These are phyloP conservation scores for Asclepias syriaca DNA, from an alignment of 257 asterid species.

Conservation along the genomic window DNA sequence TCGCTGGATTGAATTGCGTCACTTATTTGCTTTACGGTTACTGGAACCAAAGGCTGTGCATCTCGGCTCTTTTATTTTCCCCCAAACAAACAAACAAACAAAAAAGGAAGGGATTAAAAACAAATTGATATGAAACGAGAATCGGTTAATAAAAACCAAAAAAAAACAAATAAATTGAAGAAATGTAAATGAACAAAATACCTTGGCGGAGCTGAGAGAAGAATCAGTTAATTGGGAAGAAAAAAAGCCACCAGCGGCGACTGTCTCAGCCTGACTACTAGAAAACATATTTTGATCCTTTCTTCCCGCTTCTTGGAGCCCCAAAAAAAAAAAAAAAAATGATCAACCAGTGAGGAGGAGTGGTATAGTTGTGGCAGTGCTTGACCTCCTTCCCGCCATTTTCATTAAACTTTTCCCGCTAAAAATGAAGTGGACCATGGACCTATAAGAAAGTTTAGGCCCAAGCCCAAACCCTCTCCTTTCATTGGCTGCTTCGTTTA, in stretches of 20 bases:
- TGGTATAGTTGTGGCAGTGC: background rate
- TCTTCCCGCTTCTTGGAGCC: background rate
- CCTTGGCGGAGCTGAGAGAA: constrained; percentile 60
- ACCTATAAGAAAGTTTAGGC: too few species aligned
- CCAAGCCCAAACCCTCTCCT: background rate
- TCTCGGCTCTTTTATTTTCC: constrained; percentile 52
- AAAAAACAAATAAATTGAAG: background rate
- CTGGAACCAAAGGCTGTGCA: constrained; percentile 60
- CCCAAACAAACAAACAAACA: background rate
- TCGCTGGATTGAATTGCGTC: constrained; percentile 48
- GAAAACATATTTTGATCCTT: constrained; percentile 36
- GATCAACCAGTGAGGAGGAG: background rate
- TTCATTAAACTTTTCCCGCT: constrained; percentile 22
- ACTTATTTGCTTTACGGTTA: constrained; percentile 68
- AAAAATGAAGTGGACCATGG: background rate
- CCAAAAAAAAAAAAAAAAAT: background rate
- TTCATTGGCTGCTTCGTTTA: background rate
- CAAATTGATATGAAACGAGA: background rate
- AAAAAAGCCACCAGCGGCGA: constrained; percentile 35
- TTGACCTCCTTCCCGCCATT: constrained; percentile 31
- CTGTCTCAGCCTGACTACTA: constrained; percentile 47
- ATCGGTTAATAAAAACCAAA: background rate
- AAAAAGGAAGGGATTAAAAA: background rate
- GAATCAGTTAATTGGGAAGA: constrained; percentile 43
- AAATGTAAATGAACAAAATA: constrained; percentile 8